phyloP scores from a whole-genome alignment of 371 early-diverging fungal species.

The Mortierella sp. region DNA sequence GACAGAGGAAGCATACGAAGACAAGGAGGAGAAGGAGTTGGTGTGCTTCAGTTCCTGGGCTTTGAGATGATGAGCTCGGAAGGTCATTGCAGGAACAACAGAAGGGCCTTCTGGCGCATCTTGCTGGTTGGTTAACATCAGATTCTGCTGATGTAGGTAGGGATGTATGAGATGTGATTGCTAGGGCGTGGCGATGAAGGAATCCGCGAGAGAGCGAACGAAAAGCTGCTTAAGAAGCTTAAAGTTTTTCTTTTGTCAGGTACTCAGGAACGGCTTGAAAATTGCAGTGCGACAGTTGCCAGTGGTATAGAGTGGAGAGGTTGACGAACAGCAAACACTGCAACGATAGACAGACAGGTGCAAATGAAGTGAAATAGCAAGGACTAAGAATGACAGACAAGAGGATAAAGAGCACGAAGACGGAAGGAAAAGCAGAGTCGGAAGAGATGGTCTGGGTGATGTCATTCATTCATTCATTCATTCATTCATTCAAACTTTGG shows the following conservation, averaged over 20 bases:
- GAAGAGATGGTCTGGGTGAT: background rate
- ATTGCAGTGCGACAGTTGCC: background rate
- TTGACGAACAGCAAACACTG: too few relatives aligned
- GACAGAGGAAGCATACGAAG: conserved; percentile 51
- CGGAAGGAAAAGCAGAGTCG: background rate
- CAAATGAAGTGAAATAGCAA: too few relatives aligned
- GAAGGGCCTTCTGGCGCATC: background rate
- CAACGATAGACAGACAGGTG: too few relatives aligned
- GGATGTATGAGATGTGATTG: background rate
- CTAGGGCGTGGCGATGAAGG: background rate
- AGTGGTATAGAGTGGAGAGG: background rate
- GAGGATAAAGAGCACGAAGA: background rate
- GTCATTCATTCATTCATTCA: too few relatives aligned
- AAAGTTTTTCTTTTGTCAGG: conserved; percentile 14
- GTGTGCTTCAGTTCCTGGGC: conserved; percentile 44
- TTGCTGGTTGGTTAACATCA: conserved; percentile 1
- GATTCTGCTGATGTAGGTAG: background rate
- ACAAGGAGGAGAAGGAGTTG: conserved; percentile 41
- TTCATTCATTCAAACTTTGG: too few relatives aligned
- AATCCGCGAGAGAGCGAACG: background rate
- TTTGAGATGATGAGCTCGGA: conserved; percentile 49
- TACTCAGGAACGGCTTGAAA: background rate
- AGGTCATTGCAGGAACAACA: conserved; percentile 36
- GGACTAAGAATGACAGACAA: too few relatives aligned
- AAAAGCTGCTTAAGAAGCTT: conserved; percentile 6